A percentile compares a stretch with the other conserved stretches of the same genome.
These are phyloP conservation scores for Epicoccum nigrum DNA, from an alignment of 2,329 filamentous ascomycete species.

Conservation along the genomic window DNA sequence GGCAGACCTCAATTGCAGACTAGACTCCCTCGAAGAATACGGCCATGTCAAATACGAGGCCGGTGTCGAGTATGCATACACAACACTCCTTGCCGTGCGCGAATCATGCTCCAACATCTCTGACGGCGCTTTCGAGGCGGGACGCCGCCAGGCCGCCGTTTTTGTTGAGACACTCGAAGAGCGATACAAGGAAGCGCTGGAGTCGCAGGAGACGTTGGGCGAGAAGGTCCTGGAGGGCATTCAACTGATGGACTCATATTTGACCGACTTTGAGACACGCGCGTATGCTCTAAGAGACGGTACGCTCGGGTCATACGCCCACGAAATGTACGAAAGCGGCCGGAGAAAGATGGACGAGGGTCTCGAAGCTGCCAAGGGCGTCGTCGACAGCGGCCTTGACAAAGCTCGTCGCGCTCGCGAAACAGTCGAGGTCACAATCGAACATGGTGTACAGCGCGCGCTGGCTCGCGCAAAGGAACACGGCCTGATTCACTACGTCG, in stretches of 20 bases:
- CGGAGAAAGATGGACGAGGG: conserved; percentile 81
- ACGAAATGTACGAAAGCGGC: conserved; percentile 77
- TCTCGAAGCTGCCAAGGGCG: conserved; percentile 73
- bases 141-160: conserved; percentile 80
- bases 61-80: conserved; percentile 82
- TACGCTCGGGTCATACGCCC: conserved; percentile 74
- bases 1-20: conserved; percentile 80
- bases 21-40: conserved; percentile 89
- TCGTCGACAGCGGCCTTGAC: conserved; percentile 81
- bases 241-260: conserved; percentile 81
- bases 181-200: conserved; percentile 84
- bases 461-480: conserved; percentile 76
- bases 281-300: conserved; percentile 81
- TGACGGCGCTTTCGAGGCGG: conserved; percentile 86
- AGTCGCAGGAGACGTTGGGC: conserved; percentile 82
- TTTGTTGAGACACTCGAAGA: conserved; percentile 92
- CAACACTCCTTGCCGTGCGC: conserved; percentile 83
- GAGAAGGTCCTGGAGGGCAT: conserved; percentile 91
- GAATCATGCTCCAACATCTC: conserved; percentile 88
- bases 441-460: conserved; percentile 83
- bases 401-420: conserved; percentile 82
- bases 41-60: conserved; percentile 82
- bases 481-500: conserved; percentile 85
- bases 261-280: conserved; percentile 82
- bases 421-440: conserved; percentile 63